phyloP scores from a whole-genome alignment of 306 rosid genomes.

The Medicago truncatula region DNA sequence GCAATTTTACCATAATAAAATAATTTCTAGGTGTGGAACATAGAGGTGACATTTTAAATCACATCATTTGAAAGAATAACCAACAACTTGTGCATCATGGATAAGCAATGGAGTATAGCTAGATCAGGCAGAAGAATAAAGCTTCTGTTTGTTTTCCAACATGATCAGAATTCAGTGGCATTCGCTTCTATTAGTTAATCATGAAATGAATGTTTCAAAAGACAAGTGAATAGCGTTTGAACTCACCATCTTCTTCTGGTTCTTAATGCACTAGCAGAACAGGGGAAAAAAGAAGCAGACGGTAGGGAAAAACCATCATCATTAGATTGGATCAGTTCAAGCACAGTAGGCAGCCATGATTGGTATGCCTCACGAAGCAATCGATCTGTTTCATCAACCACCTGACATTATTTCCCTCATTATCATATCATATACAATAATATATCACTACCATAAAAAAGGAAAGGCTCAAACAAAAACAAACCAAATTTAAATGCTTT shows the following conservation, averaged over 20 bases:
- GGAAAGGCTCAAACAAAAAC: slow-evolving; percentile 3
- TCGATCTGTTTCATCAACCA: slow-evolving; percentile 93
- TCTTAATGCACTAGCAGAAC: slow-evolving; percentile 61
- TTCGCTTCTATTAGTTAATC: slow-evolving; percentile 1
- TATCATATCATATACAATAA: slow-evolving; percentile 41
- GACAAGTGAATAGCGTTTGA: slow-evolving; percentile 39
- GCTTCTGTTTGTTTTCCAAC: neutral
- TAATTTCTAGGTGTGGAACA: neutral
- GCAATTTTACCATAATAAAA: neutral
- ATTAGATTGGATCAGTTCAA: slow-evolving; percentile 55
- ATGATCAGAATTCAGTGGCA: neutral
- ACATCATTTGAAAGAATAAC: neutral
- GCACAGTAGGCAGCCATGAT: slow-evolving; percentile 88
- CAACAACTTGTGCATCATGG: neutral
- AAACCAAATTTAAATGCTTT: neutral
- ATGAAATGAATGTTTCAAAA: slow-evolving; percentile 14
- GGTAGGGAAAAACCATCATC: slow-evolving; percentile 54
- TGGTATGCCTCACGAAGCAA: slow-evolving; percentile 92
- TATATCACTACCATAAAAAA: neutral
- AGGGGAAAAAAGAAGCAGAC: slow-evolving; percentile 53
- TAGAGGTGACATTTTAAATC: neutral
- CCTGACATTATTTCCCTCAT: slow-evolving; percentile 62
- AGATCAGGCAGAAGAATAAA: neutral
- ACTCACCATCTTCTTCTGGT: slow-evolving; percentile 85
- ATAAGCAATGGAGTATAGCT: neutral